Conservation (phyloP, 768 basidiomycete species). For the Cytidiella melzeri region DNA sequence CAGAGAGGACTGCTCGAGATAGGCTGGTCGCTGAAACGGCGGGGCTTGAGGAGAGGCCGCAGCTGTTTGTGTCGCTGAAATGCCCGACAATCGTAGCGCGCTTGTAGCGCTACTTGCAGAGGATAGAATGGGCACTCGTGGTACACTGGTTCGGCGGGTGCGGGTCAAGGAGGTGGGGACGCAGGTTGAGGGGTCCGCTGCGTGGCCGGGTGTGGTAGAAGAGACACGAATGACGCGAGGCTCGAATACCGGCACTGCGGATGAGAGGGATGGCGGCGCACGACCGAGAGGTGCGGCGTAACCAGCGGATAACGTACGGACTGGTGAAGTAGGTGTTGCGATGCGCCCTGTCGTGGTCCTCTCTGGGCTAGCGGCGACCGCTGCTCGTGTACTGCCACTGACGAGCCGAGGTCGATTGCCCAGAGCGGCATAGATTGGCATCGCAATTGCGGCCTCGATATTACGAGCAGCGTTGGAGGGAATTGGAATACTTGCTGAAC, state of each 20-base stretch:
- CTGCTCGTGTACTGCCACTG: conserved; percentile 1
- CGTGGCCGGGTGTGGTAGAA: conserved; percentile 24
- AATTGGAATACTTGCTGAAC: conserved; percentile 66
- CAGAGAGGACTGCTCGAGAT: conserved; percentile 72
- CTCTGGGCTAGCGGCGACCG: conserved; percentile 3
- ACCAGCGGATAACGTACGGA: conserved; percentile 14
- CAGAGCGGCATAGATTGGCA: conserved; percentile 36
- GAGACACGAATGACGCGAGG: conserved; percentile 66
- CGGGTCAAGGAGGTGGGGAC: conserved; percentile 37
- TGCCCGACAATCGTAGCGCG: conserved; percentile 10
- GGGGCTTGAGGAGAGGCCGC: conserved; percentile 15
- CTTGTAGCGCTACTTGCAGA: conserved; percentile 4
- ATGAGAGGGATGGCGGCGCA: conserved; percentile 7
- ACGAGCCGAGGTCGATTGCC: conserved; percentile 5
- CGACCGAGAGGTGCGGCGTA: conserved; percentile 15
- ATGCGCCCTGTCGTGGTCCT: background rate
- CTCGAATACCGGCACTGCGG: conserved; percentile 16
- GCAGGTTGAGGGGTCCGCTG: conserved; percentile 41
- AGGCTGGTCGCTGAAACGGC: conserved; percentile 61
- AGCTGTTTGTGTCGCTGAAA: conserved; percentile 4
- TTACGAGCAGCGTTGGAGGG: conserved; percentile 46
- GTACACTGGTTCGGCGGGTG: conserved; percentile 40
- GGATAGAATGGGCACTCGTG: conserved; percentile 12
- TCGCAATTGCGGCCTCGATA: conserved; percentile 61
- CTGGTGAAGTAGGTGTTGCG: conserved; percentile 2